These are phyloP conservation scores for Claviceps monticola DNA, from an alignment of 2,329 filamentous ascomycete species.

Conservation along the genomic window DNA sequence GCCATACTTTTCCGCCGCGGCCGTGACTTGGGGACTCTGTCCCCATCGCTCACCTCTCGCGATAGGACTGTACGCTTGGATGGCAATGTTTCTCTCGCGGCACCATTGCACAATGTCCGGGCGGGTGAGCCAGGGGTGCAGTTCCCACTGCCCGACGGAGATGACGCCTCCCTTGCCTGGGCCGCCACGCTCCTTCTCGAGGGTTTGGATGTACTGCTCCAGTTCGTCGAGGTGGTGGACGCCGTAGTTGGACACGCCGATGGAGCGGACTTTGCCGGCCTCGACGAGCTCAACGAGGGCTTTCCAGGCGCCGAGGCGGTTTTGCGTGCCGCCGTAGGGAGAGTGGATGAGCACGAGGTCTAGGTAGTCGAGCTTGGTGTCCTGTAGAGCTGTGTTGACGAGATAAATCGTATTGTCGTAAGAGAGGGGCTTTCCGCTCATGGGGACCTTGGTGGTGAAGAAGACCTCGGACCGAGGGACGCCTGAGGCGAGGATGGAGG, in stretches of 20 bases:
- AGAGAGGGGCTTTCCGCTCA: constrained; percentile 21
- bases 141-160: constrained; percentile 75
- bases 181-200: constrained; percentile 46
- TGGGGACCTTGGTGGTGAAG: constrained; percentile 43
- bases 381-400: constrained; percentile 47
- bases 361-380: constrained; percentile 50
- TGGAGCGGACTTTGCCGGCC: constrained; percentile 44
- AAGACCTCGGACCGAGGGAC: constrained; percentile 35
- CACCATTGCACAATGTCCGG: constrained; percentile 71
- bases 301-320: constrained; percentile 45
- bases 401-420: constrained; percentile 53
- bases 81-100: constrained; percentile 42
- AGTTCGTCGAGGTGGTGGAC: constrained; percentile 49
- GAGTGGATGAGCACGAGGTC: constrained; percentile 52
- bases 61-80: constrained; percentile 51
- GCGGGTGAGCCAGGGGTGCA: constrained; percentile 80
- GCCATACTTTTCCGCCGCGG: constrained; percentile 55
- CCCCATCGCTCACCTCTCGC: constrained; percentile 56
- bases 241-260: constrained; percentile 54
- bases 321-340: constrained; percentile 42
- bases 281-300: constrained; percentile 51
- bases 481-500: constrained; percentile 26
- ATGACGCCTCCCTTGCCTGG: constrained; percentile 56
- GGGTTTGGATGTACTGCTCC: constrained; percentile 43
- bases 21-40: constrained; percentile 45